phyloP scores from a whole-genome alignment of 805 yeast species.

The Candida succiphila region DNA sequence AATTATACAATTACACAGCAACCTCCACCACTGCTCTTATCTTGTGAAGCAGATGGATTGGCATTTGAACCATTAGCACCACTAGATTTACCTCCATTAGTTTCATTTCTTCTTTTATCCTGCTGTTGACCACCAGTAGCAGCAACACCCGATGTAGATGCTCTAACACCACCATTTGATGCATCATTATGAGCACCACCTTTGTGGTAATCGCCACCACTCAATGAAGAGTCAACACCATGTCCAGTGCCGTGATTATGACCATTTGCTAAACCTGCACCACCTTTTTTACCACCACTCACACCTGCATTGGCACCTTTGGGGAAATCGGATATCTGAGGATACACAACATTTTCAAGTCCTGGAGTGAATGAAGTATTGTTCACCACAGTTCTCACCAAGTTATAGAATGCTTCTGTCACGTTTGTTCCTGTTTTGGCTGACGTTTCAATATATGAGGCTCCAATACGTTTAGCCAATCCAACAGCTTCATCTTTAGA shows the following conservation, averaged over 20 bases:
- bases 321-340: constrained; percentile 4
- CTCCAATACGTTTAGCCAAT: constrained; percentile 56
- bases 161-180: neutral
- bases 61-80: constrained; percentile 4
- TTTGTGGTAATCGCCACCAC: too few species aligned
- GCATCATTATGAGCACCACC: neutral
- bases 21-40: too few species aligned
- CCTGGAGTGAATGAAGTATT: constrained; percentile 15
- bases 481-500: constrained; percentile 45
- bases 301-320: neutral
- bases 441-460: constrained; percentile 82
- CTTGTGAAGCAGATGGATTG: constrained; percentile 2
- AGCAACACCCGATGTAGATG: constrained; percentile 5
- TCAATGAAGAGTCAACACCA: too few species aligned
- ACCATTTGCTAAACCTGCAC: too few species aligned
- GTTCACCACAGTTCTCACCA: constrained; percentile 23
- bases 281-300: neutral
- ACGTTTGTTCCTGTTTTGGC: constrained; percentile 90
- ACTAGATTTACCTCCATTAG: neutral
- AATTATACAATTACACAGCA: constrained; percentile 24
- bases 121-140: constrained; percentile 4
- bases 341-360: constrained; percentile 17
- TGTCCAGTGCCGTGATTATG: too few species aligned
- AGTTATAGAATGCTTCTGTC: constrained; percentile 23
- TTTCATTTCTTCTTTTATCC: neutral